Evolutionary conservation across 2,329 filamentous ascomycete species (phyloP).

Genomic region (Thielaviopsis musarum): DNA sequence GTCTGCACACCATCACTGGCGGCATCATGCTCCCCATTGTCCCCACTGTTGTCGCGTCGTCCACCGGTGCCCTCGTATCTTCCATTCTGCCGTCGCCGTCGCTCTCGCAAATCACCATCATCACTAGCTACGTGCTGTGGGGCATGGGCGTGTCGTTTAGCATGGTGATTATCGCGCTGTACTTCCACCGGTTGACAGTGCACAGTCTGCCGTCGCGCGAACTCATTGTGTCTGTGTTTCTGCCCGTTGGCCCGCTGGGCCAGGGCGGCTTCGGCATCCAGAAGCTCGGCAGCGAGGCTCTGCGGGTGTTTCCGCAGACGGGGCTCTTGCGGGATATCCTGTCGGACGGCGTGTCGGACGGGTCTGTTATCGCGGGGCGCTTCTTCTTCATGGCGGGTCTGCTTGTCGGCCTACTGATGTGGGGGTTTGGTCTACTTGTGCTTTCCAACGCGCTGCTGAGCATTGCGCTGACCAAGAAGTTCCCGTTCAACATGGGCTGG

Average conservation of each 20-base stretch:
- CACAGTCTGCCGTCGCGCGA: conserved; percentile 50
- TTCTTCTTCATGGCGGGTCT: conserved; percentile 15
- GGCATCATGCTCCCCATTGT: conserved; percentile 50
- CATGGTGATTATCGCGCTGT: conserved; percentile 46
- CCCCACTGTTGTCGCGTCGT: conserved; percentile 46
- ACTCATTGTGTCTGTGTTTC: conserved; percentile 49
- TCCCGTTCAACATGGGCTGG: conserved; percentile 31
- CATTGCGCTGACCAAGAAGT: conserved; percentile 22
- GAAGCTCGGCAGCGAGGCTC: conserved; percentile 32
- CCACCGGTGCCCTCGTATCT: conserved; percentile 46
- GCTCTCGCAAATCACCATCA: conserved; percentile 42
- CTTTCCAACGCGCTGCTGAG: conserved; percentile 27
- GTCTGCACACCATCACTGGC: conserved; percentile 43
- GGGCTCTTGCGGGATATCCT: conserved; percentile 25
- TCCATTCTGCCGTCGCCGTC: conserved; percentile 36
- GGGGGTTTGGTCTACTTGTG: conserved; percentile 29
- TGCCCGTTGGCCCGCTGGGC: conserved; percentile 50
- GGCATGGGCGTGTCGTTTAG: conserved; percentile 43
- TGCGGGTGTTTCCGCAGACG: conserved; percentile 23
- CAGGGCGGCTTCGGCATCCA: conserved; percentile 45
- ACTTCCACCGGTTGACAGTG: conserved; percentile 50
- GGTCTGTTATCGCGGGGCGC: conserved; percentile 42
- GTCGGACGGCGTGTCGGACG: conserved; percentile 23
- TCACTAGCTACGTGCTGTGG: conserved; percentile 53
- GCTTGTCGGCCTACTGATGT: conserved; percentile 24